Conservation (phyloP, 441 rosid species). For the Syzygium syzygioides region DNA sequence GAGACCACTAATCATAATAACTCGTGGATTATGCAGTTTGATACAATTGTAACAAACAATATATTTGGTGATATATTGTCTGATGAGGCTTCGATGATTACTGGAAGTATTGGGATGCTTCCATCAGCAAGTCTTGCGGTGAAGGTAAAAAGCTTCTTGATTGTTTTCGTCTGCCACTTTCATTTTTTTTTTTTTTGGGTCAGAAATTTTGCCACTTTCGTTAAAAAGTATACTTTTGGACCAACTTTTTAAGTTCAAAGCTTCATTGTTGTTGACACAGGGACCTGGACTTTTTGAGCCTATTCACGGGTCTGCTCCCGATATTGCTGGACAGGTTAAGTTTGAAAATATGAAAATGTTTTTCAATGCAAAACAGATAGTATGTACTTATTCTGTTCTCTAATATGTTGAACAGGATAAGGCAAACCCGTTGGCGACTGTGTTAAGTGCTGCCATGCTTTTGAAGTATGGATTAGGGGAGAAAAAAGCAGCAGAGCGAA, state of each 20-base stretch:
- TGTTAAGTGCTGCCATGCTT: slow-evolving; percentile 95
- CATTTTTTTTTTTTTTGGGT: too few relatives aligned
- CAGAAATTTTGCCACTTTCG: too few relatives aligned
- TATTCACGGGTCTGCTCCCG: slow-evolving; percentile 95
- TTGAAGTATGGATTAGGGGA: slow-evolving; percentile 86
- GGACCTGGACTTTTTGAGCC: slow-evolving; percentile 98
- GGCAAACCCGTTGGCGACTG: slow-evolving; percentile 93
- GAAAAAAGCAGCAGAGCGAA: slow-evolving; percentile 72
- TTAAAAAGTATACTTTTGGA: neutral
- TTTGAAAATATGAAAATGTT: neutral
- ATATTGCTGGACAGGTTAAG: slow-evolving; percentile 91
- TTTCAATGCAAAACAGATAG: neutral
- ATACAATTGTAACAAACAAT: slow-evolving; percentile 94
- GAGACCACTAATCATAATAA: neutral
- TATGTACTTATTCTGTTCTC: neutral
- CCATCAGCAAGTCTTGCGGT: slow-evolving; percentile 97
- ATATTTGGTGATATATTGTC: slow-evolving; percentile 95
- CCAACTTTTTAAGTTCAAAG: neutral
- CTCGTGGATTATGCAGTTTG: slow-evolving; percentile 55
- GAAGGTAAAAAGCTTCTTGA: slow-evolving; percentile 34
- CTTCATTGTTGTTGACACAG: slow-evolving; percentile 20
- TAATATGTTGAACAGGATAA: slow-evolving; percentile 55
- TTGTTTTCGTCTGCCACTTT: neutral
- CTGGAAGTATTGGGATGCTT: slow-evolving; percentile 99
- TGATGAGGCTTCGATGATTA: slow-evolving; percentile 95